Conservation (phyloP, 2,329 filamentous ascomycete genomes). For the Talaromyces sp. region DNA sequence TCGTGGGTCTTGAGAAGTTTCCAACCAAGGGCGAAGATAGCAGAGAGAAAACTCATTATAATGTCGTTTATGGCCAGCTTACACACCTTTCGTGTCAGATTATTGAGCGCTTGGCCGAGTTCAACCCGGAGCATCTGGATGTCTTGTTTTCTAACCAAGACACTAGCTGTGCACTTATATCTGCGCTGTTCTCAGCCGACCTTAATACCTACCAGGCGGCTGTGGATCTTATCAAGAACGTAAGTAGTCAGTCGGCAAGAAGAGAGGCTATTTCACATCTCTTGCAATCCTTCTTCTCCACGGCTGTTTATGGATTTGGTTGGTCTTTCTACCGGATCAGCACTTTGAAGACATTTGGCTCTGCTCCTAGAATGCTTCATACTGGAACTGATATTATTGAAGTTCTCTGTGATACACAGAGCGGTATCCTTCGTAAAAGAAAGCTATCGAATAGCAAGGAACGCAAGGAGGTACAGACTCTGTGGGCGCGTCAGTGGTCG, state of each 20-base stretch:
- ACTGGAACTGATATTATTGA: constrained; percentile 59
- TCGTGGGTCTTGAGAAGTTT: constrained; percentile 74
- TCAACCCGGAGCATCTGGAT: constrained; percentile 64
- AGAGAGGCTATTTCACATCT: constrained; percentile 59
- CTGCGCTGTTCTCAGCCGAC: constrained; percentile 76
- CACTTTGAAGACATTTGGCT: constrained; percentile 55
- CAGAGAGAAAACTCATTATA: constrained; percentile 67
- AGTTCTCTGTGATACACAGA: constrained; percentile 60
- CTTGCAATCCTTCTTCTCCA: constrained; percentile 53
- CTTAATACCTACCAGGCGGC: constrained; percentile 73
- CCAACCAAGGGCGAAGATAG: constrained; percentile 43
- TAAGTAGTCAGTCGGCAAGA: constrained; percentile 65
- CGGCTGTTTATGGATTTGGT: constrained; percentile 54
- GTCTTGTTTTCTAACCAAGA: constrained; percentile 63
- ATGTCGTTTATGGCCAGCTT: constrained; percentile 62
- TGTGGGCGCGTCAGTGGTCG: constrained; percentile 84
- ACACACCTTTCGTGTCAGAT: constrained; percentile 65
- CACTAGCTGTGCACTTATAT: constrained; percentile 70
- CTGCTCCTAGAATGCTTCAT: constrained; percentile 57
- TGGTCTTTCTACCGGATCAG: constrained; percentile 54
- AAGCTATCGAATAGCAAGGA: constrained; percentile 56
- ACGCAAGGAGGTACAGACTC: constrained; percentile 62
- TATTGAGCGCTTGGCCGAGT: constrained; percentile 73
- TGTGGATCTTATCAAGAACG: constrained; percentile 75
- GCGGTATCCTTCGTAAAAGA: constrained; percentile 57